Base-by-base conservation (phyloP, 1,139 yeast species). In the Hansenula lynferdii region DNA sequence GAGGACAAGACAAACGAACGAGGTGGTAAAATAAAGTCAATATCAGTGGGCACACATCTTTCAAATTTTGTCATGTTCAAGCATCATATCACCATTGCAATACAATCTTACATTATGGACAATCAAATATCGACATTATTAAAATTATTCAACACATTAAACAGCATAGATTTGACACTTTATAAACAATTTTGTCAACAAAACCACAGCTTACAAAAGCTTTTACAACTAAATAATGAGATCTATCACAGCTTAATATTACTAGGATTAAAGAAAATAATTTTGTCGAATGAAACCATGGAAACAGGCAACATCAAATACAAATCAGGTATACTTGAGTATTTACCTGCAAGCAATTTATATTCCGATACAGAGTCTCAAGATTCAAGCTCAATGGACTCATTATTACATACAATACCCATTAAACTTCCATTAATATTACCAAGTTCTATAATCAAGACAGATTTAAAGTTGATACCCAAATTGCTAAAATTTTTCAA, bases 51-150 rank as follows among this genome's bases (percentile, higher is more conserved):
- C 2, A 45, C 54, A 6, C 47, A 47, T 3, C 23, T 50, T 20
- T 41, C 48, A 31, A 49, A 45, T 35, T 53, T 45, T 23, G 33
- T 41, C 14, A 27, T 47, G 0, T 49, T 53, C 43, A 53, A 53
- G 32, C 55, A 47, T 27, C 27, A 49, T 11, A 34, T 52, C 11
- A 48, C 53, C 3, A 28, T 47, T 5, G 36, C 54, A 2, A 42
- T 50, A 0, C 48, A 49, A 7, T 24, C 28, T 2, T 52, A 46
- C 28, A 39, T 50, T 3, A 16, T 38, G 0, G 51, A 51, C 28
- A 45, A 43, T 5, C 42, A 41, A 12, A n/a, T 51, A 10, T 11
- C 40, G 4, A 53, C 49, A 28, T 30, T 52, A 9, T 29, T 47
- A 2, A 28, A 48, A 1, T 26, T 52, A 16, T 52, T 43, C 42